Percentiles rank a stretch among this genome's conserved stretches.
These are phyloP conservation scores for Coniochaeta sp. DNA, from an alignment of 2,329 filamentous ascomycete species.

Conservation along the genomic window DNA sequence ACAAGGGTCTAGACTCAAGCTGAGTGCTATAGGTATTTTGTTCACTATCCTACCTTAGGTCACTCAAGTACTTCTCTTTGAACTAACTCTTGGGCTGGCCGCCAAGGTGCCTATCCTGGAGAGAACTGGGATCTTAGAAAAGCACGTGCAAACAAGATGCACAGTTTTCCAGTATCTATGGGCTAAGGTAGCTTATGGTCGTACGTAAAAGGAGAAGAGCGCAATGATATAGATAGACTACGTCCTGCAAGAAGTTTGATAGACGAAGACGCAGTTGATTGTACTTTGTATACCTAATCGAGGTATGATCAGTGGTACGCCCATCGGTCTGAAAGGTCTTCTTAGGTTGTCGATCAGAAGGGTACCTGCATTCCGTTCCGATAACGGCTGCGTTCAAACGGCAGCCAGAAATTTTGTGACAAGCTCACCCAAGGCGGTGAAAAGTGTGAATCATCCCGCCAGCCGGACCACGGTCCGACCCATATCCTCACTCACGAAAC, in stretches of 20 bases:
- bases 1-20: too few relatives aligned
- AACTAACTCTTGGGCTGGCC: too few relatives aligned
- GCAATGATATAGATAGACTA: not conserved
- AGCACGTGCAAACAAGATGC: too few relatives aligned
- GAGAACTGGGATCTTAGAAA: too few relatives aligned
- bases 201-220: too few relatives aligned
- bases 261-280: too few relatives aligned
- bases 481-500: not conserved
- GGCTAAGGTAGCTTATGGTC: too few relatives aligned
- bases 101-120: too few relatives aligned
- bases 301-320: not conserved
- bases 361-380: not conserved
- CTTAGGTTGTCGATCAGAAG: not conserved
- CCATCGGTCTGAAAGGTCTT: not conserved
- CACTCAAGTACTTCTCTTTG: too few relatives aligned
- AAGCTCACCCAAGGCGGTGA: not conserved
- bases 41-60: too few relatives aligned
- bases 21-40: too few relatives aligned
- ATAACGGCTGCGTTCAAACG: not conserved
- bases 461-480: not conserved
- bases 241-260: not conserved
- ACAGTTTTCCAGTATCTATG: too few relatives aligned
- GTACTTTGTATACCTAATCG: not conserved
- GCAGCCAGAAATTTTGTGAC: not conserved
- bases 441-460: slow-evolving; percentile 2